Evolutionary conservation across 306 rosid genomes (phyloP).

Genomic region (Prosopis cineraria): DNA sequence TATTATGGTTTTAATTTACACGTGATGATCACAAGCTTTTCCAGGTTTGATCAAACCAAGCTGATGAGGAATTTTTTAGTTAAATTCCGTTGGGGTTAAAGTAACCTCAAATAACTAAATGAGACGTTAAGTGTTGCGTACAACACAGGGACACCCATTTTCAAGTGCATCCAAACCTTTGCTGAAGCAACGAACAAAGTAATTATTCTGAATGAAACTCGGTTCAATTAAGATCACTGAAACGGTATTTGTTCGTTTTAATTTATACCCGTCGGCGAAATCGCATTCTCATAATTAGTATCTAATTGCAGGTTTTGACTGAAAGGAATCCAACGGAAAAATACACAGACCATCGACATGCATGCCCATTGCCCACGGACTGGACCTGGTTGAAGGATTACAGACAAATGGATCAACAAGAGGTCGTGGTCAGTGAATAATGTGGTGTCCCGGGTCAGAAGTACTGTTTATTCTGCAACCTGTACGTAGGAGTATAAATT

Average conservation of each 20-base stretch:
- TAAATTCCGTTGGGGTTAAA: background rate
- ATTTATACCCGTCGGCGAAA: background rate
- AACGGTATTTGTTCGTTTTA: background rate
- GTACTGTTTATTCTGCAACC: constrained; percentile 6
- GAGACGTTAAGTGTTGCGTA: background rate
- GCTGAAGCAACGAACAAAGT: background rate
- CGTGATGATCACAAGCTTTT: background rate
- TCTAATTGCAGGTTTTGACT: background rate
- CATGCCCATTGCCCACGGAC: background rate
- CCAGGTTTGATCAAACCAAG: background rate
- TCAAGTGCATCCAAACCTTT: background rate
- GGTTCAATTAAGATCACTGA: background rate
- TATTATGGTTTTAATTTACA: background rate
- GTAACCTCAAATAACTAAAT: background rate
- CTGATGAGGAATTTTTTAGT: background rate
- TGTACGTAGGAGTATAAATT: constrained; percentile 26
- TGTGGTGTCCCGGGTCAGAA: constrained; percentile 26
- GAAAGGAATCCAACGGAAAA: background rate
- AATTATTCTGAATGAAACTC: background rate
- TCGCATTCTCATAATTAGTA: background rate
- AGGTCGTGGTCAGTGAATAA: constrained; percentile 12
- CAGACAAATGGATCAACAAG: background rate
- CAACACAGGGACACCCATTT: too few relatives aligned
- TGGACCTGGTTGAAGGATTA: background rate
- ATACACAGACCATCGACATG: background rate